Evolutionary conservation across 2,329 filamentous ascomycete species (phyloP).

Genomic region (Phaeosphaeriaceae sp.): DNA sequence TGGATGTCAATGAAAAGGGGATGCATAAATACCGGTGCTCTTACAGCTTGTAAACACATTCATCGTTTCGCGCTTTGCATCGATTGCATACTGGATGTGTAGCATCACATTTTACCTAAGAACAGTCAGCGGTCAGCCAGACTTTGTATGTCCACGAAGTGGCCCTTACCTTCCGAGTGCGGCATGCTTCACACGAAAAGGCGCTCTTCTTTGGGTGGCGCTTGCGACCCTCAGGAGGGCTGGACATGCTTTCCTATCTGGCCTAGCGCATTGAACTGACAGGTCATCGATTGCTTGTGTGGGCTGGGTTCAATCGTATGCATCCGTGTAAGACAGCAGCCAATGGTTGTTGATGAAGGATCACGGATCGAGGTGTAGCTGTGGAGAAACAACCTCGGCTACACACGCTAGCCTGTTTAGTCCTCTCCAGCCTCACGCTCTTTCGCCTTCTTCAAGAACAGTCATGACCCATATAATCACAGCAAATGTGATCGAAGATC

Average conservation of each 20-base stretch:
- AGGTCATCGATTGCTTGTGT: neutral
- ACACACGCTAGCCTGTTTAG: neutral
- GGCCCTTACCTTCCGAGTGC: constrained; percentile 10
- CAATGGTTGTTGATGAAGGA: neutral
- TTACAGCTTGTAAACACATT: constrained; percentile 17
- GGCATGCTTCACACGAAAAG: constrained; percentile 18
- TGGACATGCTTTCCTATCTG: constrained; percentile 6
- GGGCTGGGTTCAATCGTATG: neutral
- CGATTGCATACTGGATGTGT: constrained; percentile 13
- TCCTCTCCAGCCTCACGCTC: neutral
- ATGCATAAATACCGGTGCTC: neutral
- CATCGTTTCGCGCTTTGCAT: constrained; percentile 8
- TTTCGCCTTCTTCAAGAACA: neutral
- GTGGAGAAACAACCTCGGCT: neutral
- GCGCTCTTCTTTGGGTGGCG: constrained; percentile 18
- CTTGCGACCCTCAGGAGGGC: neutral
- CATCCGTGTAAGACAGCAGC: neutral
- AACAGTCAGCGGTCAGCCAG: neutral
- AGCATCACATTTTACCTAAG: constrained; percentile 17
- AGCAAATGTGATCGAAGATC: neutral
- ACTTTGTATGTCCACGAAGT: neutral
- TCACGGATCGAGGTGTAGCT: neutral
- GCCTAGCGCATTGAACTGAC: neutral
- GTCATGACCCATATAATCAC: neutral
- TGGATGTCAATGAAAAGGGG: neutral